Conservation (phyloP, 78 protist genomes). For the Polysphondylium violaceum region DNA sequence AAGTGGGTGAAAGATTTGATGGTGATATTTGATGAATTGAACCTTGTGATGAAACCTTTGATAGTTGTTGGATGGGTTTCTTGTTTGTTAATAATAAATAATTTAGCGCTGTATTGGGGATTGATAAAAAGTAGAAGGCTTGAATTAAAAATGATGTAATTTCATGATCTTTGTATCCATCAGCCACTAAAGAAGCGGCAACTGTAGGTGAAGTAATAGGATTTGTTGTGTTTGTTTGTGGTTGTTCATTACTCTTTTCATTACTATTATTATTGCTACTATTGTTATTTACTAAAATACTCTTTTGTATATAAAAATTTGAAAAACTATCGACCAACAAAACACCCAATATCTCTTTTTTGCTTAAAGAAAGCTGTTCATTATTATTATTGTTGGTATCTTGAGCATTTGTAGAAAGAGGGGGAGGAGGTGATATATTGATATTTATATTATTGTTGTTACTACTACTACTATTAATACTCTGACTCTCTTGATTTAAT, state of each 20-base stretch:
- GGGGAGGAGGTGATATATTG: too few species aligned
- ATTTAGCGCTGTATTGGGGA: conserved; percentile 10
- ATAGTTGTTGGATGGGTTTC: not conserved
- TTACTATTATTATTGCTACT: not conserved
- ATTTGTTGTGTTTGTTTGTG: too few species aligned
- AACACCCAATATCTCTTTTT: conserved; percentile 42
- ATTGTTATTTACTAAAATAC: not conserved
- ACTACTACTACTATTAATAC: too few species aligned
- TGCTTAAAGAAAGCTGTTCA: too few species aligned
- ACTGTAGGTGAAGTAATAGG: not conserved
- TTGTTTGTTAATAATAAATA: conserved; percentile 5
- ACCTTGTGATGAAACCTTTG: not conserved
- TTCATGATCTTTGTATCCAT: conserved; percentile 29
- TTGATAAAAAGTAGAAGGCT: conserved; percentile 27
- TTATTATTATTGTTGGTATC: too few species aligned
- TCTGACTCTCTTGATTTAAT: too few species aligned
- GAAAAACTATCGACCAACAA: conserved; percentile 52
- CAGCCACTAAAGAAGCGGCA: not conserved
- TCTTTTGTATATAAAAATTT: conserved; percentile 14
- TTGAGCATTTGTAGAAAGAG: too few species aligned
- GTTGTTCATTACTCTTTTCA: too few species aligned
- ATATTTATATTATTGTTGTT: too few species aligned
- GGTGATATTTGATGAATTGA: not conserved
- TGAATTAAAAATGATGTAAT: conserved; percentile 19
- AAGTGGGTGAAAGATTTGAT: not conserved